Evolutionary conservation across 768 basidiomycete species (phyloP), one percentile per base, ranked within the genome.

Genomic region (Tremella yokohamensis): DNA sequence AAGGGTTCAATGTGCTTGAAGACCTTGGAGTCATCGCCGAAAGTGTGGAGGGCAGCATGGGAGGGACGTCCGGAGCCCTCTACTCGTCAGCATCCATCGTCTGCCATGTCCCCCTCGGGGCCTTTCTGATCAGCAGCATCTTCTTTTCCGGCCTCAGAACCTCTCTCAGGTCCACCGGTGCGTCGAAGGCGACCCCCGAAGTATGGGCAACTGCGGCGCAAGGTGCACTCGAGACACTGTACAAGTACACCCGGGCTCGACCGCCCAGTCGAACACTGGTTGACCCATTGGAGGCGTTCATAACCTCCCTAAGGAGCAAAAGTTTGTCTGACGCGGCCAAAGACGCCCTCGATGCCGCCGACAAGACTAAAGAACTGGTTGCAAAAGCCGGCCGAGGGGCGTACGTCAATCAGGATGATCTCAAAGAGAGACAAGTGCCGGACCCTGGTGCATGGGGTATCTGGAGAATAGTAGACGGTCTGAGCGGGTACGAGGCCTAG

Each of bases 371-470:
- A 65, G 79, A 88, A 55, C 75, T 90, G 0, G 84, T 85, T 40
- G 91, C 92, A 1, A 90, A 87, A 78, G 90, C 87, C 1, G 92
- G 92, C 3, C 79, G 92, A 64, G 90, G 88, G 65, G 88, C 88
- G 2, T 97, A 97, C 77, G 83, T 94, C 40, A 75, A 72, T 24
- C 68, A 74, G 55, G 74, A 74, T 40, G 65, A 76, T 37, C 52
- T 70, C 6, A 87, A 86, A 61, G 82, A 84, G 16, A 81, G 83
- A 39, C 78, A 83, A 63, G 79, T 93, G 54, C 81, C 90, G 1
- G 91, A 97, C 78, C 90, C 92, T 0, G 92, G 92, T 37, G 92
- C 92, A 29, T 90, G 90, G 88, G 90, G 90, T 47, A 84, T 94
- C 26, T 72, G 70, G 70, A 62, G 70, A 39, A 61, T 72, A 22